A percentile compares a stretch with the other conserved stretches of the same genome.
Conservation (phyloP, 1,139 yeast species). For the Geotrichum siamense region DNA sequence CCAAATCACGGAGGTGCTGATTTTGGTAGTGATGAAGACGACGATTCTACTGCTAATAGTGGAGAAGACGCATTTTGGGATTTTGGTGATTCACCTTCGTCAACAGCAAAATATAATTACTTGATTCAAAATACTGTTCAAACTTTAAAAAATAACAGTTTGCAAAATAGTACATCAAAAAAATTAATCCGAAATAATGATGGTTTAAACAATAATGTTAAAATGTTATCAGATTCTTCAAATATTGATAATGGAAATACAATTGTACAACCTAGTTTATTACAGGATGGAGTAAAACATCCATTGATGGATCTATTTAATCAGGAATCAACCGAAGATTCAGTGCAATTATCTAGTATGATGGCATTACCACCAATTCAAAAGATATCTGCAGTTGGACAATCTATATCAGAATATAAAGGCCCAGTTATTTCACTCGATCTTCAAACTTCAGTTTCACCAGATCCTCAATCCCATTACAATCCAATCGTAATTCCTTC, state of each 20-base stretch:
- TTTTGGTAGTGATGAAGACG: conserved; percentile 23
- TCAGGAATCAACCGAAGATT: conserved; percentile 3
- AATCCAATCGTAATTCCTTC: conserved; percentile 55
- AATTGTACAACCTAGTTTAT: no score
- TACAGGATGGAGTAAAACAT: conserved; percentile 13
- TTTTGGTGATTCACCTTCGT: conserved; percentile 46
- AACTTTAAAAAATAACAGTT: not conserved
- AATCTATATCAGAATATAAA: conserved; percentile 24
- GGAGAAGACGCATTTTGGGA: conserved; percentile 86
- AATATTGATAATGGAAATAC: not conserved
- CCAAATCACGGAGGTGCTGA: conserved; percentile 25
- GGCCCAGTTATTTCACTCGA: conserved; percentile 26
- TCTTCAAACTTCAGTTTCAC: conserved; percentile 13
- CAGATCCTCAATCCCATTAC: conserved; percentile 34
- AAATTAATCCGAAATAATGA: not conserved
- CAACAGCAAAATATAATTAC: not conserved
- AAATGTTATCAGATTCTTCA: not conserved
- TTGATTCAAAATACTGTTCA: not conserved
- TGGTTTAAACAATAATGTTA: not conserved
- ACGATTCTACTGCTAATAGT: conserved; percentile 37
- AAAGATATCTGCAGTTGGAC: conserved; percentile 5
- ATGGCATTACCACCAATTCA: conserved; percentile 8
- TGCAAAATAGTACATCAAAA: not conserved
- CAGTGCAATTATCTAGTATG: conserved; percentile 9
- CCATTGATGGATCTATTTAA: conserved; percentile 17